Conservation (phyloP, 108 stramenopile species). For the Pseudonitzschia delicatissima region DNA sequence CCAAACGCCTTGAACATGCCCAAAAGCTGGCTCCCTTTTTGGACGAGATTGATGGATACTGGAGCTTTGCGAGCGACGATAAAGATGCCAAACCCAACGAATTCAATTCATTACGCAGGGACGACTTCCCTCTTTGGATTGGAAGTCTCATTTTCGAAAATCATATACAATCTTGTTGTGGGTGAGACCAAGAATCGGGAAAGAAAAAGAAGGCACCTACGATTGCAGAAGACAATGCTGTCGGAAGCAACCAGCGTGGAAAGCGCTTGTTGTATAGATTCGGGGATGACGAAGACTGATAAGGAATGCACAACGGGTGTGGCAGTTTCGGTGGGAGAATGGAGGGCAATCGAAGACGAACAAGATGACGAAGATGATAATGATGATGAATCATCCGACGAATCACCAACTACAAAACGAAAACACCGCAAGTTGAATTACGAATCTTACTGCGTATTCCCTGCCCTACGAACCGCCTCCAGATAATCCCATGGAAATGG, state of each 20-base stretch:
- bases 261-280: slow-evolving; percentile 62
- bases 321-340: slow-evolving; percentile 57
- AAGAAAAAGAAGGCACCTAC: neutral
- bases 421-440: slow-evolving; percentile 11
- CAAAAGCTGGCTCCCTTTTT: slow-evolving; percentile 15
- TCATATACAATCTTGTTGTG: slow-evolving; percentile 75
- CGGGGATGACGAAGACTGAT: slow-evolving; percentile 34
- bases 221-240: slow-evolving; percentile 22
- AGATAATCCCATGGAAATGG: neutral
- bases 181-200: slow-evolving; percentile 59
- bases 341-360: slow-evolving; percentile 33
- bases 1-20: slow-evolving; percentile 9
- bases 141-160: slow-evolving; percentile 79
- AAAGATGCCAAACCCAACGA: neutral
- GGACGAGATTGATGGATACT: slow-evolving; percentile 30
- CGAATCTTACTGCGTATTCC: slow-evolving; percentile 28
- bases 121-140: slow-evolving; percentile 57
- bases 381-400: neutral
- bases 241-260: neutral
- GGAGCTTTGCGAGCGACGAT: slow-evolving; percentile 21
- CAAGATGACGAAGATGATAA: neutral
- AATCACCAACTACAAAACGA: slow-evolving; percentile 3
- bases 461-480: slow-evolving; percentile 28
- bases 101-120: neutral
- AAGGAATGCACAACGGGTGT: slow-evolving; percentile 34